Evolutionary conservation across 257 asterid genomes (phyloP).

Genomic region (Pogostemon cablin): DNA sequence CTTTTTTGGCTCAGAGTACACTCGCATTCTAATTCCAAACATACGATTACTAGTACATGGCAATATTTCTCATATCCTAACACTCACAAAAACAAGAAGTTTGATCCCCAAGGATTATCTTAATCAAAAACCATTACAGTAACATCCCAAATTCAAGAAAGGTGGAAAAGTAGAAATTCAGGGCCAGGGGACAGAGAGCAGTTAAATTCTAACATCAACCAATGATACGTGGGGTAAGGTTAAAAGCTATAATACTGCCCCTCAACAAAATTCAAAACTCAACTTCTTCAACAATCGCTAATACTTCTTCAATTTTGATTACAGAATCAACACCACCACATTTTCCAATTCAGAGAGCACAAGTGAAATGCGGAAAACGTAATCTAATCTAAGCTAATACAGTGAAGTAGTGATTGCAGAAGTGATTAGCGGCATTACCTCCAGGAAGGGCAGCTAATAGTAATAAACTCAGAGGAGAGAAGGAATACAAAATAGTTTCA

Average conservation of each 20-base stretch:
- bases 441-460: conserved; percentile 80
- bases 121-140: not conserved
- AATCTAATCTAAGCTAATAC: too few species aligned
- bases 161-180: too few species aligned
- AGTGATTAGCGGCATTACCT: conserved; percentile 46
- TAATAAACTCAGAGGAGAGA: conserved; percentile 59
- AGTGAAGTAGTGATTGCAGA: not conserved
- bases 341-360: not conserved
- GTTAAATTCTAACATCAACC: too few species aligned
- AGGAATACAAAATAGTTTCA: conserved; percentile 56
- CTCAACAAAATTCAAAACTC: not conserved
- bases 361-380: too few species aligned
- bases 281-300: too few species aligned
- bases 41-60: not conserved
- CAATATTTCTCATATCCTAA: not conserved
- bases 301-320: too few species aligned
- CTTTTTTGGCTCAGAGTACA: not conserved
- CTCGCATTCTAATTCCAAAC: not conserved
- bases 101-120: not conserved
- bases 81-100: not conserved
- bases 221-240: too few species aligned
- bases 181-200: too few species aligned
- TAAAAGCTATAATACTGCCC: too few species aligned
- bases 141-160: too few species aligned
- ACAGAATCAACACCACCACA: not conserved